Evolutionary conservation across 768 basidiomycete species (phyloP).

Genomic region (Suillus occidentalis): DNA sequence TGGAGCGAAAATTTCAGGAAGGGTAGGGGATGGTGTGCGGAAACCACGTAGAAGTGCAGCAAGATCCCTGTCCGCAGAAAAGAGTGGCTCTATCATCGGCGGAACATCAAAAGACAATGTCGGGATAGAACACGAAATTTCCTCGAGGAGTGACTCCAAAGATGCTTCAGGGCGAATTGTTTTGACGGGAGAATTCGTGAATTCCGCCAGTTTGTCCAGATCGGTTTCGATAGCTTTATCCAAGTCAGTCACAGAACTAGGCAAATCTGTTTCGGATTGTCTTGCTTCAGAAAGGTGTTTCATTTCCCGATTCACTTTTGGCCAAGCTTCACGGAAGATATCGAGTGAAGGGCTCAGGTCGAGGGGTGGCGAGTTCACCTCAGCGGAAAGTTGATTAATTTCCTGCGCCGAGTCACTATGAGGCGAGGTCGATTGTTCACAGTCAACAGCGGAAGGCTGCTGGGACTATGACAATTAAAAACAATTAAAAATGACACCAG

Average conservation of each 20-base stretch:
- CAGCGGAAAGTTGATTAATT: conserved; percentile 7
- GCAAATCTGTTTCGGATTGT: neutral
- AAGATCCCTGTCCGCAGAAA: conserved; percentile 26
- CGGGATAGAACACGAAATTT: conserved; percentile 28
- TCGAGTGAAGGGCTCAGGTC: conserved; percentile 16
- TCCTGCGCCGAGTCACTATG: neutral
- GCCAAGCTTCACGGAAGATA: conserved; percentile 32
- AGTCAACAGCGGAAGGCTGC: neutral
- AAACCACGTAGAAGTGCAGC: conserved; percentile 34
- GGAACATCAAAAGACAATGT: conserved; percentile 15
- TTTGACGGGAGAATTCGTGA: conserved; percentile 25
- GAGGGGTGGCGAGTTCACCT: conserved; percentile 18
- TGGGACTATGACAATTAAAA: neutral
- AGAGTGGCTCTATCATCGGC: conserved; percentile 3
- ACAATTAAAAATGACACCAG: neutral
- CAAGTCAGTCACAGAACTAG: neutral
- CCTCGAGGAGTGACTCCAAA: conserved; percentile 28
- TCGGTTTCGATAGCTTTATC: neutral
- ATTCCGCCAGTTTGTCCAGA: conserved; percentile 1
- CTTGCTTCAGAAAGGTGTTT: conserved; percentile 28
- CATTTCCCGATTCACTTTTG: conserved; percentile 38
- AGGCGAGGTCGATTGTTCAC: neutral
- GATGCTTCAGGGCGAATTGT: conserved; percentile 25
- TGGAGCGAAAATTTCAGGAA: neutral
- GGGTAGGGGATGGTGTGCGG: conserved; percentile 17